Conservation (phyloP, 352 stramenopile genomes). For the Pythium scleroteichum region DNA sequence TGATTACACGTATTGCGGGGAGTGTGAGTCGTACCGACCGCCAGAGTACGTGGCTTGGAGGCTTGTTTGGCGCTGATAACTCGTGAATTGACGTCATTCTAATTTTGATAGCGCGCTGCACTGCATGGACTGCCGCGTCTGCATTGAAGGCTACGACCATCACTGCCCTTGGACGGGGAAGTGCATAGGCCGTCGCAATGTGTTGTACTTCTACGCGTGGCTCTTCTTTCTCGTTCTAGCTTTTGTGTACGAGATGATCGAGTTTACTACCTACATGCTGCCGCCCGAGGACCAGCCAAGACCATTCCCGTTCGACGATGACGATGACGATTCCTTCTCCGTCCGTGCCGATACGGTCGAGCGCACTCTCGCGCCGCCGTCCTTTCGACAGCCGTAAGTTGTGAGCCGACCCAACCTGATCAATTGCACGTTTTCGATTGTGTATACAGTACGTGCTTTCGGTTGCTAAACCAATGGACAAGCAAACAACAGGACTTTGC, state of each 20-base stretch:
- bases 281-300: constrained; percentile 48
- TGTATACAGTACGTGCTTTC: not conserved
- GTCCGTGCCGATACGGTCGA: not conserved
- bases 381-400: constrained; percentile 8
- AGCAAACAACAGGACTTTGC: no score
- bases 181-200: constrained; percentile 83
- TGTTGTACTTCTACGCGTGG: constrained; percentile 85
- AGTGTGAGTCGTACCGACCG: constrained; percentile 78
- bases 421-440: not conserved
- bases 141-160: constrained; percentile 89
- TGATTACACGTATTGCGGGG: constrained; percentile 76
- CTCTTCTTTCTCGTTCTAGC: constrained; percentile 83
- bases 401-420: not conserved
- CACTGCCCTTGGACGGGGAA: constrained; percentile 93
- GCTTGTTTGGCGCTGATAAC: no score
- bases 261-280: constrained; percentile 86
- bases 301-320: constrained; percentile 10
- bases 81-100: not conserved
- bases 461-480: no score
- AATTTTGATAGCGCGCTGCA: constrained; percentile 57
- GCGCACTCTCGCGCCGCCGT: not conserved
- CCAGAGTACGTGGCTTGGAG: constrained; percentile 36
- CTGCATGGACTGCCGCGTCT: constrained; percentile 88
- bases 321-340: constrained; percentile 27
- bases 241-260: constrained; percentile 88